Base-by-base conservation (phyloP, 495 filamentous ascomycete genomes). In the Penicillium samsonianum region DNA sequence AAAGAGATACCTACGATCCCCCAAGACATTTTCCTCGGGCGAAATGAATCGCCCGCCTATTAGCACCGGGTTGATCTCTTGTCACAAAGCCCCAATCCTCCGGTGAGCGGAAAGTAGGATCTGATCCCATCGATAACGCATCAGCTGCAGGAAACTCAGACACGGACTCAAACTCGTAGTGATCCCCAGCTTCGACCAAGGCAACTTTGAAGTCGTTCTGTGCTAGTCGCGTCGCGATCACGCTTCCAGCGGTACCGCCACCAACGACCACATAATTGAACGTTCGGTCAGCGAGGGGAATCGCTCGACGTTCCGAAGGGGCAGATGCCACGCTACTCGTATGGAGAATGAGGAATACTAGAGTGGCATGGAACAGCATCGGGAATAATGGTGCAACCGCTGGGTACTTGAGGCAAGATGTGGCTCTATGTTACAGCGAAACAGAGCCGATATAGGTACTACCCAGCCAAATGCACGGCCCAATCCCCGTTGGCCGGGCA, bases 261-360 rank as follows among this genome's bases (percentile, higher is more conserved):
- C 84, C 84, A 1, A 85, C 75, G 6, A 86, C 66, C 9, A 82
- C 67, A 58, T 82, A 83, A 54, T 82, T 79, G 42, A 82, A 84
- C 10, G 44, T 49, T 6, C n/a, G 14, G n/a, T 59, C 51, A 10
- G 33, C 17, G 16, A 65, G 12, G 17, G 60, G 60, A n/a, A n/a
- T 26, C 10, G 20, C 26, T 14, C 46, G 17, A 17, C 41, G 37
- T 8, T 17, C 26, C 1, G 33, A n/a, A 11, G 28, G 12, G 10
- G 26, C 30, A 6, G 50, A 35, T n/a, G 16, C 7, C 19, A 17
- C 50, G 28, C 42, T n/a, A 14, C 41, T 45, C 12, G 25, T 33
- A 9, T 57, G 53, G 8, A 64, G 33, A 22, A 54, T 37, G 33
- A 61, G 54, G 7, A 19, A 38, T 11, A 48, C 8, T 3, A 60